Base-by-base conservation (phyloP, 352 stramenopile genomes). In the Aphanomyces astaci region DNA sequence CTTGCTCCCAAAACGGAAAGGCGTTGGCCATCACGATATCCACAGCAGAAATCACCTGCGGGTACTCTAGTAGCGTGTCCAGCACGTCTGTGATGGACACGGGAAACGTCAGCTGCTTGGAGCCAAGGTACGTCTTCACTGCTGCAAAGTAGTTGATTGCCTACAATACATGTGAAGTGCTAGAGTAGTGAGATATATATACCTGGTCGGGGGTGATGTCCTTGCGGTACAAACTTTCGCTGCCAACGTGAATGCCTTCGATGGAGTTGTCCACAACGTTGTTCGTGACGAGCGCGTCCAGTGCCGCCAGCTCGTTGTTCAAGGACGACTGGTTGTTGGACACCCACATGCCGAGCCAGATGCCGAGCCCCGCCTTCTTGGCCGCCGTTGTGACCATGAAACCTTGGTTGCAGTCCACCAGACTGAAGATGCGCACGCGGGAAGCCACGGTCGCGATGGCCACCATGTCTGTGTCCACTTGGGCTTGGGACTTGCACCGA, bases 271-370 rank as follows among this genome's bases (percentile, higher is more conserved):
- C 63, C 22, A 78, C 36, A 0, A 28, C 28, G 11, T 30, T 36
- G 22, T 53, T 43, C 1, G 71, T 52, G 10, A 90, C 39, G 2
- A 91, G 62, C 31, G 66, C 46, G 22, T 79, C 36, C 1, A 89
- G 70, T 25, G 70, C 64, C 0, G 39, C 15, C n/a, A 78, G 78
- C 64, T 91, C 83, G 7, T 56, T 63, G 11, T 76, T 36, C 56
- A 87, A 89, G 17, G 76, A 66, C 2, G 52, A 30, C 3, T 70
- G 62, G n/a, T 81, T 59, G 2, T 13, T 56, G 45, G 36, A 75
- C n/a, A 92, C 81, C 81, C 83, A 92, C 13, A 92, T 73, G 1
- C 81, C 83, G 63, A 92, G 67, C 30, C 78, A 79, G 46, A 90
- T 75, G 28, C 53, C 77, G 48, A 91, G 36, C 0, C 80, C 79